Evolutionary conservation across 83 land plant genomes (phyloP).

Genomic region (Thuja plicata): DNA sequence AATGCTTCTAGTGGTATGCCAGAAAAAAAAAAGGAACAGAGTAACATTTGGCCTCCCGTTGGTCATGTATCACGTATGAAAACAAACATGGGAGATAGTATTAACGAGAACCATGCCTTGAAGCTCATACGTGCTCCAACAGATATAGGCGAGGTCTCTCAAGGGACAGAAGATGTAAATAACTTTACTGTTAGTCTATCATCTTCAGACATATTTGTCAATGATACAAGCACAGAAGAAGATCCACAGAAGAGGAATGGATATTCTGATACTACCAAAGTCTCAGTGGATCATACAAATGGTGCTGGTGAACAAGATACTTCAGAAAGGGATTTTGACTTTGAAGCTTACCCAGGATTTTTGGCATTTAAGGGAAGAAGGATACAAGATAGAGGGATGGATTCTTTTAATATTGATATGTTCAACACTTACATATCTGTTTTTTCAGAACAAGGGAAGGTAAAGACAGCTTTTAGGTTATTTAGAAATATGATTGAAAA

Average conservation of each 20-base stretch:
- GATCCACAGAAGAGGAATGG: constrained; percentile 3
- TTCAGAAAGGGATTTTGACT: constrained; percentile 5
- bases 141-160: constrained; percentile 2
- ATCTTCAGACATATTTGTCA: constrained; percentile 4
- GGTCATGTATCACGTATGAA: not conserved
- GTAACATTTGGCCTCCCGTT: not conserved
- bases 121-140: not conserved
- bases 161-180: not conserved
- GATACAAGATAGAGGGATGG: constrained; percentile 31
- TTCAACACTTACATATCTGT: constrained; percentile 64
- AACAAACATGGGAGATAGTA: not conserved
- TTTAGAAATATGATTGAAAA: constrained; percentile 51
- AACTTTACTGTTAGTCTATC: not conserved
- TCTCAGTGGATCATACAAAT: not conserved
- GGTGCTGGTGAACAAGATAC: constrained; percentile 2
- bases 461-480: constrained; percentile 54
- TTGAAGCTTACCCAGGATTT: constrained; percentile 19
- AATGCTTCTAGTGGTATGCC: not conserved
- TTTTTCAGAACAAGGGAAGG: constrained; percentile 57
- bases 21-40: not conserved
- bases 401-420: constrained; percentile 61
- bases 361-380: constrained; percentile 30
- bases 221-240: not conserved
- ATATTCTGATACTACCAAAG: not conserved
- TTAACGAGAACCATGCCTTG: not conserved